Base-by-base conservation (phyloP, 192 early-diverging fungal genomes). In the Linnemannia zychae region DNA sequence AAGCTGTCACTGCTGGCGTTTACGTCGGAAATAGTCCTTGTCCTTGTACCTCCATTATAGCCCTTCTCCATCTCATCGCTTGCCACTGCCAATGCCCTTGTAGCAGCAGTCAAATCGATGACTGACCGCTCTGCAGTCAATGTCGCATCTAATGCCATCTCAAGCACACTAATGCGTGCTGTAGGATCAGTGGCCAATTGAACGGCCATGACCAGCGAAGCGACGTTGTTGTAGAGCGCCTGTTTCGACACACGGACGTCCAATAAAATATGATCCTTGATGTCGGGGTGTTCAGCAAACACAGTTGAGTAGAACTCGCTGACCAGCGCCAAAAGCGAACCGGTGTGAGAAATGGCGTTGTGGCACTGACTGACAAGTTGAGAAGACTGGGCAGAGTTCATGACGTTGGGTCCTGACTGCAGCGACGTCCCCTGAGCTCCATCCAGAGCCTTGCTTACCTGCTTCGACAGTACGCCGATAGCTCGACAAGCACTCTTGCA, bases 231-330 rank as follows among this genome's bases (percentile, higher is more conserved):
- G 88, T 92, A 94, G 44, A 96, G 84, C 1, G 90, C 79, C 67
- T 93, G 90, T 71, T 92, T 92, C 31, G 92, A 90, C 48, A 92
- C 87, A 46, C 92, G 91, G 74, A 96, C 92, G 36, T 95, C 88
- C 69, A 87, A 70, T 44, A 89, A 76, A 65, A 85, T 75, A 44
- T 78, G 88, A 24, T 85, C 83, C 40, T 85, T 85, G 83, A 85
- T 85, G 20, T 57, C 20, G 5, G 83, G 83, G 50, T 85, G 83
- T 11, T 75, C 74, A 15, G 73, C 72, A 36, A 87, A 53, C 9
- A 85, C 85, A 11, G 81, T 66, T 22, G 80, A 17, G 67, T 89
- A 85, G 77, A 78, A 84, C 46, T 89, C 85, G 57, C 80, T 75
- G 33, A 89, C 77, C 0, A 87, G 71, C 13, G 78, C 50, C 20